Evolutionary conservation across 345 rosid species (phyloP).

Genomic region (Abelmoschus esculentus): DNA sequence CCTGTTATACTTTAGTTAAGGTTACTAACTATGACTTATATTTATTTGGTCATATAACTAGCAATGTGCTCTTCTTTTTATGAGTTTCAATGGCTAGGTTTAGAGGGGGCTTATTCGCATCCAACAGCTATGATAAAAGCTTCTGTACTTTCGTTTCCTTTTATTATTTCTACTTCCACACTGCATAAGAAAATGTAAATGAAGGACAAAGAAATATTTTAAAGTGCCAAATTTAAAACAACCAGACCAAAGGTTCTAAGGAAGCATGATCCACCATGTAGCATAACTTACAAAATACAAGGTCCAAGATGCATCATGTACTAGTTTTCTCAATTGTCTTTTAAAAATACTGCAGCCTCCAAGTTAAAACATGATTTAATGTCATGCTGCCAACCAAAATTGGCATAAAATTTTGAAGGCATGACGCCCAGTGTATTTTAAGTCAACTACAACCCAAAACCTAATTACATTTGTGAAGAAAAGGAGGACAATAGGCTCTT

Average conservation of each 20-base stretch:
- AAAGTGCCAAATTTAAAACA: too few species aligned
- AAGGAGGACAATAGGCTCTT: too few species aligned
- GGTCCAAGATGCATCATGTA: neutral
- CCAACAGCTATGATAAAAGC: neutral
- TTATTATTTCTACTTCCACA: neutral
- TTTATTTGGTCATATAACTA: neutral
- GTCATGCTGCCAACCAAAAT: too few species aligned
- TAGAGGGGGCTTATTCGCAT: neutral
- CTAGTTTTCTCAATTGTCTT: neutral
- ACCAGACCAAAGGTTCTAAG: too few species aligned
- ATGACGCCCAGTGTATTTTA: too few species aligned
- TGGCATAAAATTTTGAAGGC: too few species aligned
- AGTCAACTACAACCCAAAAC: too few species aligned
- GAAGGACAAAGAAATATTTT: too few species aligned
- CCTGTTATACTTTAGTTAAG: neutral
- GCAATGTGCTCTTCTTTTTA: neutral
- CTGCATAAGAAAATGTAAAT: too few species aligned
- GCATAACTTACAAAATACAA: constrained; percentile 1
- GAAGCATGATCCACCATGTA: neutral
- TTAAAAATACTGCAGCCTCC: neutral
- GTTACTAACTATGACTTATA: neutral
- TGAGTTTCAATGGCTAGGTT: neutral
- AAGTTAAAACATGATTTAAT: too few species aligned
- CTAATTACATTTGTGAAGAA: too few species aligned
- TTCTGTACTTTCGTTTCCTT: neutral